A percentile compares a stretch with the other conserved stretches of the same genome.
phyloP scores from a whole-genome alignment of 139 green algal genomes.

The Marvania coccoides region DNA sequence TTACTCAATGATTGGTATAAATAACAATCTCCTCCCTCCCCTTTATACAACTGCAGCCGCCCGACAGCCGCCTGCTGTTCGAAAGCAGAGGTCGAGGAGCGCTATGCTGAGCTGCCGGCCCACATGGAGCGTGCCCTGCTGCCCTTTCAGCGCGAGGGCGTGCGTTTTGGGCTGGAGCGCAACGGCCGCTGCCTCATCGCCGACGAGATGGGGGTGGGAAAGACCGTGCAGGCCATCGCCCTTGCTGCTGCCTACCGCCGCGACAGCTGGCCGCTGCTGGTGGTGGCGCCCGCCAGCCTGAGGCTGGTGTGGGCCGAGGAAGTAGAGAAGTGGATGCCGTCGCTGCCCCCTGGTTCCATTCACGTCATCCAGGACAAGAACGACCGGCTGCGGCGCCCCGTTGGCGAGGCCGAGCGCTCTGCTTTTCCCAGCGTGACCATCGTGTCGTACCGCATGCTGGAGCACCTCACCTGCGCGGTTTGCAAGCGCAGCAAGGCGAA shows the following conservation, averaged over 20 bases:
- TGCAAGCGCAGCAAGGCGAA: conserved; percentile 31
- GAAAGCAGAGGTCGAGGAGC: conserved; percentile 31
- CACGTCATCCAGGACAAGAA: conserved; percentile 66
- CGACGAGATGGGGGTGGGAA: conserved; percentile 93
- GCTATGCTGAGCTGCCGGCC: conserved; percentile 37
- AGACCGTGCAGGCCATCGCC: conserved; percentile 89
- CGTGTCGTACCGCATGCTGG: conserved; percentile 85
- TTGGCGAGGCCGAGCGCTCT: not conserved
- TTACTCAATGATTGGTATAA: too few relatives aligned
- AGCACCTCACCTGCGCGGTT: conserved; percentile 58
- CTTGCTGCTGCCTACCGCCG: conserved; percentile 71
- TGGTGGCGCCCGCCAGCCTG: conserved; percentile 80
- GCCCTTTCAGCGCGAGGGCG: conserved; percentile 59
- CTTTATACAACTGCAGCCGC: not conserved
- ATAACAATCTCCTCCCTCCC: not conserved
- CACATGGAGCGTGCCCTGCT: conserved; percentile 42
- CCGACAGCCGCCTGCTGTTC: not conserved
- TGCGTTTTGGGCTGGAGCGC: conserved; percentile 67
- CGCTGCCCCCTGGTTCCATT: conserved; percentile 54
- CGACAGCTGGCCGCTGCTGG: conserved; percentile 86
- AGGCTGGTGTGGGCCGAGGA: conserved; percentile 91
- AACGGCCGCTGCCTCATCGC: conserved; percentile 75
- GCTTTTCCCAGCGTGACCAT: conserved; percentile 41
- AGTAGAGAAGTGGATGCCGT: conserved; percentile 87
- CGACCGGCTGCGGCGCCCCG: conserved; percentile 18